These are phyloP conservation scores for Magnolia changhungtana DNA, from an alignment of 164 flowering plant species.

Conservation along the genomic window DNA sequence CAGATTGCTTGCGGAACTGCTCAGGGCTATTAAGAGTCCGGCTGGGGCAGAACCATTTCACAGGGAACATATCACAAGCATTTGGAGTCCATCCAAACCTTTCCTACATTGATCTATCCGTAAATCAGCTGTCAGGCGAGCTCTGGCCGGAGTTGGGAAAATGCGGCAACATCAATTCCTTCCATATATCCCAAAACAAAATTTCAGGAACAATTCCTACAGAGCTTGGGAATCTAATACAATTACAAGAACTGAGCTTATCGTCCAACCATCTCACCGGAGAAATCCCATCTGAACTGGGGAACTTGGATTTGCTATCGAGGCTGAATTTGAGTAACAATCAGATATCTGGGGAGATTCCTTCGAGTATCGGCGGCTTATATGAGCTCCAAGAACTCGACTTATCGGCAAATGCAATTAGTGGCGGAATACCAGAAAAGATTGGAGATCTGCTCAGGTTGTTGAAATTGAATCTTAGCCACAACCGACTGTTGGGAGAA, in stretches of 20 bases:
- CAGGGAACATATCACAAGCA: conserved; percentile 34
- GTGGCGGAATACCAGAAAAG: conserved; percentile 20
- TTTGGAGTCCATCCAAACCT: conserved; percentile 35
- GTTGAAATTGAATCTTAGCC: conserved; percentile 18
- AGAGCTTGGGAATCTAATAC: conserved; percentile 11
- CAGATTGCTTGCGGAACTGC: conserved; percentile 37
- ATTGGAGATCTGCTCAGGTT: conserved; percentile 19
- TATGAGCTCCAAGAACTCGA: conserved; percentile 18
- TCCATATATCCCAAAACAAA: conserved; percentile 17
- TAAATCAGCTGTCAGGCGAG: conserved; percentile 17
- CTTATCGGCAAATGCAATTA: conserved; percentile 19
- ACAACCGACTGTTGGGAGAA: conserved; percentile 20
- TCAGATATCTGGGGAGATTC: conserved; percentile 25
- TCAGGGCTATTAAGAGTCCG: conserved; percentile 39
- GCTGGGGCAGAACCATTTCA: conserved; percentile 47
- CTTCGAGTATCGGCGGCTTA: conserved; percentile 14
- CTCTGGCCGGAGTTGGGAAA: conserved; percentile 22
- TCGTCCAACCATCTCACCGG: conserved; percentile 22
- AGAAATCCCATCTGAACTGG: conserved; percentile 21
- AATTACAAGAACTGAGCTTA: conserved; percentile 17
- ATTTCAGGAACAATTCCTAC: conserved; percentile 24
- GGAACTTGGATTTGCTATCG: conserved; percentile 6
- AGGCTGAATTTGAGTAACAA: conserved; percentile 25
- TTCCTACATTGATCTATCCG: conserved; percentile 18
- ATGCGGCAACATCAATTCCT: conserved; percentile 10